These are phyloP conservation scores for Stemphylium lycopersici DNA, from an alignment of 2,329 filamentous ascomycete genomes.

Conservation along the genomic window DNA sequence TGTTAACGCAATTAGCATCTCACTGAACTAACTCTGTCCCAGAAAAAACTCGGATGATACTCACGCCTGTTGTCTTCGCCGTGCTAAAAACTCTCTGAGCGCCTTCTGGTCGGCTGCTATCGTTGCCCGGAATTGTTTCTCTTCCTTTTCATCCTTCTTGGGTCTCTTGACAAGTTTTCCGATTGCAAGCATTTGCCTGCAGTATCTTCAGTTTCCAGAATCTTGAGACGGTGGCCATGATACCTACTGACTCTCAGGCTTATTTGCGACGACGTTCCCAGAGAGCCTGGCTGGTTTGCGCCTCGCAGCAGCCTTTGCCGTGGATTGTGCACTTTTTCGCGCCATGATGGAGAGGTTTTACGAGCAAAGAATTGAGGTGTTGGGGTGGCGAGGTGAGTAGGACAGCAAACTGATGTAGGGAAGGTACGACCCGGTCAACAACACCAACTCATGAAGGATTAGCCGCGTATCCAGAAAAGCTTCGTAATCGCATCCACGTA, in stretches of 20 bases:
- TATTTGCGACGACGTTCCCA: conserved; percentile 14
- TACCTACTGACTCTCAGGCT: conserved; percentile 37
- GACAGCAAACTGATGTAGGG: neutral
- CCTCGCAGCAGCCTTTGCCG: neutral
- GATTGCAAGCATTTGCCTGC: conserved; percentile 31
- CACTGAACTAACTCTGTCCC: neutral
- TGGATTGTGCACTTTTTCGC: conserved; percentile 13
- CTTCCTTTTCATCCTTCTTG: conserved; percentile 27
- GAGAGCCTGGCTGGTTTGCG: conserved; percentile 5
- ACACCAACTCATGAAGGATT: no score
- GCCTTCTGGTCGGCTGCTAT: conserved; percentile 23
- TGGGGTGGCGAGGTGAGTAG: neutral
- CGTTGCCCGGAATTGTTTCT: conserved; percentile 28
- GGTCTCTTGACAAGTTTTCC: conserved; percentile 25
- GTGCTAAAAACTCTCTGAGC: conserved; percentile 25
- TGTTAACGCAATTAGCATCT: conserved; percentile 7
- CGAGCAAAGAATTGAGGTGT: neutral
- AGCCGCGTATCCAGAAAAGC: no score
- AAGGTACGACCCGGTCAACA: neutral
- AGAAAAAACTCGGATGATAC: neutral
- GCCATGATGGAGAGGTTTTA: conserved; percentile 19
- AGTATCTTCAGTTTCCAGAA: conserved; percentile 1
- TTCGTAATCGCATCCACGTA: neutral
- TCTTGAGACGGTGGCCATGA: neutral
- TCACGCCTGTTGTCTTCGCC: conserved; percentile 30